Evolutionary conservation across 441 rosid species (phyloP), one percentile per base, ranked within the genome.

Genomic region (Pelargonium australe): DNA sequence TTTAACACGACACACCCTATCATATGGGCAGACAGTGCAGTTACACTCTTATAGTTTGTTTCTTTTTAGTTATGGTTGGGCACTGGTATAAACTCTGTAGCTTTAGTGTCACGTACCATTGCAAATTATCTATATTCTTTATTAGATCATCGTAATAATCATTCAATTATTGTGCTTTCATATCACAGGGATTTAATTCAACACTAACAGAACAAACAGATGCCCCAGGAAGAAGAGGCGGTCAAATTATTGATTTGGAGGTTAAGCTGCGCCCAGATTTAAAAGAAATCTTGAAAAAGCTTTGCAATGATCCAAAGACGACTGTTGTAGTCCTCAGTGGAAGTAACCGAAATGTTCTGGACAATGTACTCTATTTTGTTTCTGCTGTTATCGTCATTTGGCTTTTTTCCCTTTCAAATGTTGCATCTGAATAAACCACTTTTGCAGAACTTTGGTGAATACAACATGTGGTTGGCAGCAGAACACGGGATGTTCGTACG

Each of bases 401-500:
- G 10, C 20, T 60, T 3, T 31, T 60, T 25, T 23, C 25, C 40
- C 64, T 9, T 20, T 10, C 64, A 60, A 20, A 8, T 20, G 13
- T 10, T 44, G 49, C 49, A 44, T 44, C 49, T n/a, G 13, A 9
- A 44, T 2, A 9, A 60, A 60, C 64, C 64, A 60, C 28, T 60
- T 60, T 88, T 83, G 41, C 87, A 95, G 99, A 92, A 95, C 83
- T 95, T 92, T 72, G 81, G 81, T 49, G 96, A 86, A 78, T 95
- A 85, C 69, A 83, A 89, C 69, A 80, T 92, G 87, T 95, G 98
- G 98, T 75, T 95, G 77, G 99, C 99, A 45, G 99, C 98, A 34
- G 99, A 95, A 81, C 89, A 95, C 60, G 99, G 99, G 51, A 95
- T 95, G 99, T 95, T 95, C 79, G 68, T 95, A 63, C 90, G 98